phyloP scores from a whole-genome alignment of 768 basidiomycete genomes.

The Rhizopogon vinicolor region DNA sequence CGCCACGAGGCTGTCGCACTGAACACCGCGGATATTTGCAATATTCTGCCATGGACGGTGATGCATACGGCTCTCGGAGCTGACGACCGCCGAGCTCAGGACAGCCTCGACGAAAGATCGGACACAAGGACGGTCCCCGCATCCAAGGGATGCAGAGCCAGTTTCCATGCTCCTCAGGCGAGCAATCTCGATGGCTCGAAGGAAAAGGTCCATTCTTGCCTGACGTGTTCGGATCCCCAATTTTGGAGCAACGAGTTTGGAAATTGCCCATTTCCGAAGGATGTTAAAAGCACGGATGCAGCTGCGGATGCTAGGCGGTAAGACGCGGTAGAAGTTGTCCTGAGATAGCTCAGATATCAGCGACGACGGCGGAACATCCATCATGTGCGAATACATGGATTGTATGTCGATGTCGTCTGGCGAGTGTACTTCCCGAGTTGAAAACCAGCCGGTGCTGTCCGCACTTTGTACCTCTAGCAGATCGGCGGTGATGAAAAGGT shows the following conservation, averaged over 20 bases:
- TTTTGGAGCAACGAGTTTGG: slow-evolving; percentile 60
- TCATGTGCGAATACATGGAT: slow-evolving; percentile 68
- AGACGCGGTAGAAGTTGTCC: slow-evolving; percentile 66
- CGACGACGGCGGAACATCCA: slow-evolving; percentile 67
- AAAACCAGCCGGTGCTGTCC: slow-evolving; percentile 80
- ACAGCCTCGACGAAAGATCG: slow-evolving; percentile 81
- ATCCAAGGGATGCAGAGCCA: slow-evolving; percentile 25
- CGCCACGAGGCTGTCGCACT: slow-evolving; percentile 56
- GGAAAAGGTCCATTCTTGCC: slow-evolving; percentile 64
- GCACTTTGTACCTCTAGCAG: slow-evolving; percentile 76
- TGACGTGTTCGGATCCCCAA: slow-evolving; percentile 63
- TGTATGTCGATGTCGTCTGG: slow-evolving; percentile 73
- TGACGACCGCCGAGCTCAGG: slow-evolving; percentile 69
- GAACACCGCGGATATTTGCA: slow-evolving; percentile 54
- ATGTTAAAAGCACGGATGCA: slow-evolving; percentile 74
- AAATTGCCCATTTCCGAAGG: slow-evolving; percentile 75
- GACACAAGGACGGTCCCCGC: slow-evolving; percentile 57
- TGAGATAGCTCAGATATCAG: slow-evolving; percentile 67
- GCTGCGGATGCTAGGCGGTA: slow-evolving; percentile 72
- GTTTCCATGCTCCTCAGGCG: slow-evolving; percentile 54
- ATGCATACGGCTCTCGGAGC: slow-evolving; percentile 76
- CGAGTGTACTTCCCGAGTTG: slow-evolving; percentile 44
- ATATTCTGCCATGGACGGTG: slow-evolving; percentile 76
- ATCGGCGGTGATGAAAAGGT: slow-evolving; percentile 74
- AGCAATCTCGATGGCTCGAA: slow-evolving; percentile 72